Evolutionary conservation across 148 eudicot genomes (phyloP).

Genomic region (Rhododendron mucronatum): DNA sequence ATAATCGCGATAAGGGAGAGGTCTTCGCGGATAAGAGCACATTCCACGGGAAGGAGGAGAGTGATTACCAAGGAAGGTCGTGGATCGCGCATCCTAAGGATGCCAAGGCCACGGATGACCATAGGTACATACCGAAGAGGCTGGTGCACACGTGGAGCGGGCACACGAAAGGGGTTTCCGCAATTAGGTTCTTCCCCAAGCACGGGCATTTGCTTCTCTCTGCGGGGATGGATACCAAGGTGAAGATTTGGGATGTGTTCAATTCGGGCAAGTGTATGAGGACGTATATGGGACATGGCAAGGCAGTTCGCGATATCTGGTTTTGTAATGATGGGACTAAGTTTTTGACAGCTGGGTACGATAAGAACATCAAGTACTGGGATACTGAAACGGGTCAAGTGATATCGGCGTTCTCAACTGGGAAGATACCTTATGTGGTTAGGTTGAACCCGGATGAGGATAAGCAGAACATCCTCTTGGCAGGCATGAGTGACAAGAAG

Average conservation of each 20-base stretch:
- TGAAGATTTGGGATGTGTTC: conserved; percentile 93
- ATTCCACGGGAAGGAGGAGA: conserved; percentile 92
- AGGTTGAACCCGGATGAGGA: conserved; percentile 93
- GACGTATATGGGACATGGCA: conserved; percentile 90
- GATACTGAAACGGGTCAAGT: conserved; percentile 96
- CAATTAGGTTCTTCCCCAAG: conserved; percentile 85
- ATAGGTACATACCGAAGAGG: conserved; percentile 90
- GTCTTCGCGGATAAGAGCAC: conserved; percentile 62
- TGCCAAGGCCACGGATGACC: conserved; percentile 64
- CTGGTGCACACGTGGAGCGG: conserved; percentile 94
- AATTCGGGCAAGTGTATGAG: conserved; percentile 94
- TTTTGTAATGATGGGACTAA: conserved; percentile 84
- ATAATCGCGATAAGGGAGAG: conserved; percentile 56
- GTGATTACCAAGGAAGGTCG: conserved; percentile 87
- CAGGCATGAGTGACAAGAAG: conserved; percentile 98
- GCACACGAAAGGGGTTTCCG: conserved; percentile 88
- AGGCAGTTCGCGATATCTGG: conserved; percentile 85
- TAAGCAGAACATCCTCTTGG: conserved; percentile 89
- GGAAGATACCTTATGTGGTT: conserved; percentile 92
- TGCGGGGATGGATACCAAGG: conserved; percentile 84
- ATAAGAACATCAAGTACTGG: conserved; percentile 96
- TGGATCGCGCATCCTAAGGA: conserved; percentile 95
- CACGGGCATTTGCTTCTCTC: conserved; percentile 83
- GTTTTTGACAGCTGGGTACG: conserved; percentile 89
- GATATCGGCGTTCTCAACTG: conserved; percentile 84